Percentiles rank a stretch among this genome's conserved stretches.
These are phyloP conservation scores for Daucus carota DNA, from an alignment of 129 eudicot genomes.

Conservation along the genomic window DH1_v3.0 NC_030383.2:40008001-40008500, in stretches of 20 bases:
- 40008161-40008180: neutral
- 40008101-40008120: slow-evolving; percentile 14
- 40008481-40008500: neutral
- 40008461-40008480: neutral
- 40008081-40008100: slow-evolving; percentile 73
- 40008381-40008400: slow-evolving; percentile 43
- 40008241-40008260: slow-evolving; percentile 60
- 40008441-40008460: neutral
- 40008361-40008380: slow-evolving; percentile 73
- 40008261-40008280: slow-evolving; percentile 91
- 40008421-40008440: too few species aligned
- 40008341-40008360: slow-evolving; percentile 76
- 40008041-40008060: slow-evolving; percentile 38
- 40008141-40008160: slow-evolving; percentile 1
- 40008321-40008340: slow-evolving; percentile 68
- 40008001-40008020: neutral
- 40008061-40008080: slow-evolving; percentile 71
- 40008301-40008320: slow-evolving; percentile 58
- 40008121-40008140: slow-evolving; percentile 14
- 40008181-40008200: slow-evolving; percentile 3
- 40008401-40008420: neutral
- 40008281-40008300: slow-evolving; percentile 66
- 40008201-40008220: slow-evolving; percentile 12
- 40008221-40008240: slow-evolving; percentile 61
- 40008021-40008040: neutral